These are phyloP conservation scores for Filosporella fistucella DNA, from an alignment of 495 filamentous ascomycete species.

Conservation along the genomic window DNA sequence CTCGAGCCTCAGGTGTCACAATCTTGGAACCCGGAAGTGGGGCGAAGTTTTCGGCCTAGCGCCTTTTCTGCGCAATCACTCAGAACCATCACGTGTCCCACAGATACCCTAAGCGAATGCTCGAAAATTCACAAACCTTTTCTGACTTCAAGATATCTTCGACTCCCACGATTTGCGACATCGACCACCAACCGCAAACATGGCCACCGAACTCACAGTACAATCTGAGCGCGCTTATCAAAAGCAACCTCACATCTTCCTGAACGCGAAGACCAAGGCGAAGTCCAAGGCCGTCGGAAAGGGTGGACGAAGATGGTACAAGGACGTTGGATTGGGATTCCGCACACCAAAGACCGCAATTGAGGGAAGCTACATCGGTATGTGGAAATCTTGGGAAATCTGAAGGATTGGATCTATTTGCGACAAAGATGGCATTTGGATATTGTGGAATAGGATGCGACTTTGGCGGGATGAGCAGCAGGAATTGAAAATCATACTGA, in stretches of 20 bases:
- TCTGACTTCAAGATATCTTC: neutral
- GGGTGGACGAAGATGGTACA: slow-evolving; percentile 94
- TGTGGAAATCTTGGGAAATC: slow-evolving; percentile 33
- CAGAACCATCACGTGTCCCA: slow-evolving; percentile 6
- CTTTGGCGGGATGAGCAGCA: too few species aligned
- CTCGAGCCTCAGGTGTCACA: neutral
- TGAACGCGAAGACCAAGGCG: slow-evolving; percentile 79
- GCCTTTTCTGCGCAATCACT: neutral
- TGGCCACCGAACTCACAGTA: slow-evolving; percentile 97
- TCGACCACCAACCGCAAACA: slow-evolving; percentile 59
- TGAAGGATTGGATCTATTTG: neutral
- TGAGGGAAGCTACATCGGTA: slow-evolving; percentile 99
- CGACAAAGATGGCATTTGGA: too few species aligned
- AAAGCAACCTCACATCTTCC: slow-evolving; percentile 99
- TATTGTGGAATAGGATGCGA: too few species aligned
- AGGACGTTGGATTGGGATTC: slow-evolving; percentile 99
- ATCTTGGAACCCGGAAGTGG: too few species aligned
- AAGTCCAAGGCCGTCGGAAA: slow-evolving; percentile 83
- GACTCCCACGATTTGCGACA: slow-evolving; percentile 20
- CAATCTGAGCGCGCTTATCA: slow-evolving; percentile 98
- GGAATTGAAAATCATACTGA: too few species aligned
- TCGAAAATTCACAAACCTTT: slow-evolving; percentile 7
- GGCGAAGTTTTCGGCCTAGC: neutral
- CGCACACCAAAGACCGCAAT: slow-evolving; percentile 95
- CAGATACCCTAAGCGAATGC: slow-evolving; percentile 6